phyloP scores from a whole-genome alignment of 176 grass and related monocot genomes.

The Lolium multiflorum region DNA sequence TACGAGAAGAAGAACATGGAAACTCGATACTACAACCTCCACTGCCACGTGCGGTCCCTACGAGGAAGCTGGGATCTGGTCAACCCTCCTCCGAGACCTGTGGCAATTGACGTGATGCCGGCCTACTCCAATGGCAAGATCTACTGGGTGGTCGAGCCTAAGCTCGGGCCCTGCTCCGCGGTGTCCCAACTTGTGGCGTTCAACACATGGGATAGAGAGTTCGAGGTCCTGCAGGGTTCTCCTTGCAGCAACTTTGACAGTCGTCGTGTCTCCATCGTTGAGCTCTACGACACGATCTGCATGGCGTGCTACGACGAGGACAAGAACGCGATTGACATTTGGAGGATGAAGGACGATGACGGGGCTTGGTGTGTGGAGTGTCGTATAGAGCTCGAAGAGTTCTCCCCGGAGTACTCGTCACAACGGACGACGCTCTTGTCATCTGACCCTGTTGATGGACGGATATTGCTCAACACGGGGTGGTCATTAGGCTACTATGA shows the following conservation, averaged over 20 bases:
- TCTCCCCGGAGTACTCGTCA: constrained; percentile 16
- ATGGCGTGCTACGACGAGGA: background rate
- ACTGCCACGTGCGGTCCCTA: background rate
- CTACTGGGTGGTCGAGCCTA: no score
- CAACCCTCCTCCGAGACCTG: background rate
- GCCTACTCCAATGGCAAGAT: no score
- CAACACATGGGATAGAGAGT: background rate
- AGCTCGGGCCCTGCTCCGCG: no score
- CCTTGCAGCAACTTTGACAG: no score
- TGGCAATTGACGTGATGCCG: no score
- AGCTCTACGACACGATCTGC: background rate
- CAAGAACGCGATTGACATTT: background rate
- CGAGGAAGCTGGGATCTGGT: background rate
- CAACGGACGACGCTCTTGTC: background rate
- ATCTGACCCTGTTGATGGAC: no score
- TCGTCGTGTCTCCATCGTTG: no score
- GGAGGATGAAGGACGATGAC: background rate
- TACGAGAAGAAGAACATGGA: background rate
- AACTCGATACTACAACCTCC: background rate
- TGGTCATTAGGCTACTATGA: no score
- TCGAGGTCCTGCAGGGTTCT: background rate
- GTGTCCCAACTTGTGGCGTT: background rate
- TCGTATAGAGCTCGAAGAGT: background rate
- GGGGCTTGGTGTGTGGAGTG: no score
- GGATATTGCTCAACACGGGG: no score